Percentiles rank a stretch among this genome's conserved stretches.
phyloP scores from a whole-genome alignment of 768 basidiomycete species.

The Psilocybe subaeruginosa region DNA sequence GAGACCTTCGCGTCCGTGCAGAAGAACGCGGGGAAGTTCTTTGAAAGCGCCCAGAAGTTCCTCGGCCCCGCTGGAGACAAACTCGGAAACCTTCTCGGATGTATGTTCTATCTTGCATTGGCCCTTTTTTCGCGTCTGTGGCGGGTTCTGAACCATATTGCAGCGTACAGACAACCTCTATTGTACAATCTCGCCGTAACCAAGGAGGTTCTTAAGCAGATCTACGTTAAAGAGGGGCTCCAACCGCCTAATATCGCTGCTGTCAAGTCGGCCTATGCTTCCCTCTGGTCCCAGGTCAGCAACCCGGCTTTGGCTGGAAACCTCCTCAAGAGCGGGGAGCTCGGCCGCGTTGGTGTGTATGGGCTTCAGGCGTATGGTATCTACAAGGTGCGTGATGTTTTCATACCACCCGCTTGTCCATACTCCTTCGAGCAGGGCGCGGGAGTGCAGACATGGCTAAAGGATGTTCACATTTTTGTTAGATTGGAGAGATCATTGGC shows the following conservation, averaged over 20 bases:
- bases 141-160: background rate
- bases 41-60: slow-evolving; percentile 50
- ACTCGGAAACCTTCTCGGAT: slow-evolving; percentile 57
- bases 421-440: background rate
- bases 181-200: slow-evolving; percentile 79
- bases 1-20: slow-evolving; percentile 63
- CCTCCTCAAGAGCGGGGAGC: slow-evolving; percentile 63
- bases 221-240: slow-evolving; percentile 74
- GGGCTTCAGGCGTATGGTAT: slow-evolving; percentile 88
- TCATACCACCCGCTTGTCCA: background rate
- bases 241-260: slow-evolving; percentile 66
- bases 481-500: slow-evolving; percentile 90
- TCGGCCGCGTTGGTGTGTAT: slow-evolving; percentile 70
- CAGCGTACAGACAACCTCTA: slow-evolving; percentile 77
- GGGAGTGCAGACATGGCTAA: background rate
- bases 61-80: slow-evolving; percentile 53
- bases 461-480: background rate
- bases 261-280: slow-evolving; percentile 61
- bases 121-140: slow-evolving; percentile 1
- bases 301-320: slow-evolving; percentile 65
- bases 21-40: slow-evolving; percentile 56
- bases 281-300: slow-evolving; percentile 64
- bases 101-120: slow-evolving; percentile 26
- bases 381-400: slow-evolving; percentile 64
- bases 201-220: slow-evolving; percentile 74